Evolutionary conservation across 345 rosid species (phyloP).

Genomic region (Syzygium jambos): DNA sequence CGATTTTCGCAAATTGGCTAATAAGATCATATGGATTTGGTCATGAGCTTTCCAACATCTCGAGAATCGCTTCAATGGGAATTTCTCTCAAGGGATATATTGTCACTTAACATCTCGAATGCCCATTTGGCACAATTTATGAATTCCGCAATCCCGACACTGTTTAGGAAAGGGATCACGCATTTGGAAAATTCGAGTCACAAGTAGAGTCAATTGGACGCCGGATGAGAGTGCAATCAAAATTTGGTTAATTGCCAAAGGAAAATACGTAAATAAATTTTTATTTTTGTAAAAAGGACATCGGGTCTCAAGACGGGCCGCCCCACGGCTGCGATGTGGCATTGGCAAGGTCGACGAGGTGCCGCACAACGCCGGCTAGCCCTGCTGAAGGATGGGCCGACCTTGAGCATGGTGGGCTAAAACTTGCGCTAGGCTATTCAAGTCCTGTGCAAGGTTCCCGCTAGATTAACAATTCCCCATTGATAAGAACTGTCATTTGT

Average conservation of each 20-base stretch:
- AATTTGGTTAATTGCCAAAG: not conserved
- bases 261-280: not conserved
- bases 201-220: not conserved
- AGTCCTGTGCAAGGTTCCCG: not conserved
- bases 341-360: not conserved
- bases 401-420: not conserved
- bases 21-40: not conserved
- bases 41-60: not conserved
- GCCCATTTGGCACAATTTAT: accelerated
- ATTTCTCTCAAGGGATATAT: not conserved
- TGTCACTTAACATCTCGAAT: not conserved
- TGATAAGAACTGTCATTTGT: not conserved
- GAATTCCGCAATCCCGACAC: not conserved
- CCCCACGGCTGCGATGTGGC: not conserved
- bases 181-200: not conserved
- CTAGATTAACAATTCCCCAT: not conserved
- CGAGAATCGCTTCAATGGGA: not conserved
- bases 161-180: not conserved
- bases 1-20: accelerated
- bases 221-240: not conserved
- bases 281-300: not conserved
- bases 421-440: not conserved
- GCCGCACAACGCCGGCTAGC: not conserved
- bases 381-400: not conserved
- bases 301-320: not conserved